These are phyloP conservation scores for Castanea mollissima DNA, from an alignment of 306 rosid species.

Conservation along the genomic window DNA sequence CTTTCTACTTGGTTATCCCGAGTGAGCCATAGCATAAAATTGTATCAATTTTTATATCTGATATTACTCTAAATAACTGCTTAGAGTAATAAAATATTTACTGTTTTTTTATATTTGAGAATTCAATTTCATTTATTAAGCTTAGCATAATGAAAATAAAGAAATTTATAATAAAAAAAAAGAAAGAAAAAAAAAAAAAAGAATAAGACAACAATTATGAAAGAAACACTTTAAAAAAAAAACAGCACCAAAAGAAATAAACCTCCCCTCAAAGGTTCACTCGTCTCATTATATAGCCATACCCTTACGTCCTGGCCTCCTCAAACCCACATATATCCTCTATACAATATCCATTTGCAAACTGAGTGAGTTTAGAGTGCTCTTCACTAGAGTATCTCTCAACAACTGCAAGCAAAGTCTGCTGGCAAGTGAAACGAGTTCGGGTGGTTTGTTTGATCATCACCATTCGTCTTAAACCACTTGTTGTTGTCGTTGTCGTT, in stretches of 20 bases:
- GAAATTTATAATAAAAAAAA: too few relatives aligned
- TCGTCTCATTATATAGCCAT: too few relatives aligned
- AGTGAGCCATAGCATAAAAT: rapidly evolving
- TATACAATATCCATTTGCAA: too few relatives aligned
- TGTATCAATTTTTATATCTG: not conserved
- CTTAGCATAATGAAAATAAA: too few relatives aligned
- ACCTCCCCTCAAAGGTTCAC: too few relatives aligned
- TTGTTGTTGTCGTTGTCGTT: too few relatives aligned
- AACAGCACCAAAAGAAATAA: too few relatives aligned
- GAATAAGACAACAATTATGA: too few relatives aligned
- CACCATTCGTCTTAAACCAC: not conserved
- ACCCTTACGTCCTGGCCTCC: too few relatives aligned
- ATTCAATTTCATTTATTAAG: too few relatives aligned
- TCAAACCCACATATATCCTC: too few relatives aligned
- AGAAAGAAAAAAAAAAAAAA: rapidly evolving
- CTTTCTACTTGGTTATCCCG: rapidly evolving
- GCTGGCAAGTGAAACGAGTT: not conserved
- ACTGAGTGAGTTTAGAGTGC: slow-evolving; percentile 25
- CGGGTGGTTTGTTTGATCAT: not conserved
- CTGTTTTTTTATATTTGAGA: not conserved
- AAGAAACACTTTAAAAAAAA: too few relatives aligned
- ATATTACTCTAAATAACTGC: slow-evolving; percentile 16
- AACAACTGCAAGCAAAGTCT: not conserved
- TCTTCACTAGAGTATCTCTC: slow-evolving; percentile 42
- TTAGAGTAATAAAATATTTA: slow-evolving; percentile 1